These are phyloP conservation scores for Umbelopsis vinacea DNA, from an alignment of 192 early-diverging fungal genomes.

Conservation along the genomic window DNA sequence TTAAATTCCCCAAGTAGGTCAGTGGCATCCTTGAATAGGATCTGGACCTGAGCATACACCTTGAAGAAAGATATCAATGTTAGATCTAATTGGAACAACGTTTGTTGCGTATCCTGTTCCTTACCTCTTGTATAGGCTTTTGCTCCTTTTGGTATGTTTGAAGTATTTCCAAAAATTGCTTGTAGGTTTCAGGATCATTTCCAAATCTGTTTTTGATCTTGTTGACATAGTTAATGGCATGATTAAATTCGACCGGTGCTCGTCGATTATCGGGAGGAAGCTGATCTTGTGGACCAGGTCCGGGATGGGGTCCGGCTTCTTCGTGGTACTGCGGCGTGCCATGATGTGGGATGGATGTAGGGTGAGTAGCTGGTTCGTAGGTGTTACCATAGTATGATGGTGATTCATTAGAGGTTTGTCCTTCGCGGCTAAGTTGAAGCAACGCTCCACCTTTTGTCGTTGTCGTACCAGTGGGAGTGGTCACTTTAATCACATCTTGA, in stretches of 20 bases:
- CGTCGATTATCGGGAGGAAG: constrained; percentile 52
- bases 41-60: constrained; percentile 95
- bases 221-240: constrained; percentile 99
- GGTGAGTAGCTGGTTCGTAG: constrained; percentile 27
- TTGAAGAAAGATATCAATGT: constrained; percentile 18
- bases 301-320: constrained; percentile 24
- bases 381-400: constrained; percentile 26
- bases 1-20: constrained; percentile 98
- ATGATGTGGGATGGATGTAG: constrained; percentile 33
- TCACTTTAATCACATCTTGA: constrained; percentile 79
- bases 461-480: constrained; percentile 78
- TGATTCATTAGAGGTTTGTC: constrained; percentile 5
- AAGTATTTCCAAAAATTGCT: constrained; percentile 96
- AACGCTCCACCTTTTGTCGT: constrained; percentile 54
- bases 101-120: background rate
- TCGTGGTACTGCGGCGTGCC: constrained; percentile 36
- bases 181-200: constrained; percentile 93
- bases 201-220: constrained; percentile 98
- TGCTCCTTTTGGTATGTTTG: constrained; percentile 98
- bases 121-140: constrained; percentile 92
- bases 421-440: constrained; percentile 15
- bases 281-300: constrained; percentile 30
- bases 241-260: constrained; percentile 93
- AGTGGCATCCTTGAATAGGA: constrained; percentile 81
- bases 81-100: background rate